These are phyloP conservation scores for Phytophthora idaei DNA, from an alignment of 352 stramenopile genomes.

Conservation along the genomic window DNA sequence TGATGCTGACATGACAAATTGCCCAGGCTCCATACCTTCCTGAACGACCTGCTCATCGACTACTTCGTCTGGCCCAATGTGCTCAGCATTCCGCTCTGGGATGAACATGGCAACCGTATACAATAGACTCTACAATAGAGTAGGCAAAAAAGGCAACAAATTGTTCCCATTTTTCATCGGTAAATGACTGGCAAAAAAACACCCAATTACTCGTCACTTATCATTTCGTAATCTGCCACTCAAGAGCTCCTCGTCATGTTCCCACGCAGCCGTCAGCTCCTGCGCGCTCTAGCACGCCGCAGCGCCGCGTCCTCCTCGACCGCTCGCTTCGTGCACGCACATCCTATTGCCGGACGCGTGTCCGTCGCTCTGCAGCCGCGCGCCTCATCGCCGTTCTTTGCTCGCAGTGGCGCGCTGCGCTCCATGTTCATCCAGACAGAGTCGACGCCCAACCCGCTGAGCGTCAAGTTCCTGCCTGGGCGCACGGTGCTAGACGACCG, in stretches of 20 bases:
- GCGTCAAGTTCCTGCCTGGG: constrained; percentile 98
- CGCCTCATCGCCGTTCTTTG: constrained; percentile 34
- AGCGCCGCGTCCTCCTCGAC: constrained; percentile 10
- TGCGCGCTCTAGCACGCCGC: constrained; percentile 36
- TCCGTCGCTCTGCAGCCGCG: background rate
- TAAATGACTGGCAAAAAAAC: constrained; percentile 9
- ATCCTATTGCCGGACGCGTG: constrained; percentile 1
- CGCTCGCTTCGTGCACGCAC: constrained; percentile 23
- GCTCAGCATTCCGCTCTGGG: constrained; percentile 71
- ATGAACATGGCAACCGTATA: constrained; percentile 40
- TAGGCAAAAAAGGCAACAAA: background rate
- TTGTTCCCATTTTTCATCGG: constrained; percentile 14
- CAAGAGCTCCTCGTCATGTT: constrained; percentile 25
- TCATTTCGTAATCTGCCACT: constrained; percentile 18
- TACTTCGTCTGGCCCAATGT: constrained; percentile 84
- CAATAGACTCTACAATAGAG: constrained; percentile 7
- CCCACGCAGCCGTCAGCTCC: constrained; percentile 32
- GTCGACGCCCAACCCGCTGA: constrained; percentile 97
- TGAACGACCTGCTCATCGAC: constrained; percentile 75
- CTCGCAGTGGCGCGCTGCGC: constrained; percentile 54
- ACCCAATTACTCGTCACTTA: constrained; percentile 7
- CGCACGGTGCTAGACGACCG: constrained; percentile 89
- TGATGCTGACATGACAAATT: constrained; percentile 7
- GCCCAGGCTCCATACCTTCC: constrained; percentile 73
- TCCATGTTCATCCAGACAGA: constrained; percentile 99